Conservation (phyloP, 1,139 yeast species). For the Saccharomyces pastorianus region DNA sequence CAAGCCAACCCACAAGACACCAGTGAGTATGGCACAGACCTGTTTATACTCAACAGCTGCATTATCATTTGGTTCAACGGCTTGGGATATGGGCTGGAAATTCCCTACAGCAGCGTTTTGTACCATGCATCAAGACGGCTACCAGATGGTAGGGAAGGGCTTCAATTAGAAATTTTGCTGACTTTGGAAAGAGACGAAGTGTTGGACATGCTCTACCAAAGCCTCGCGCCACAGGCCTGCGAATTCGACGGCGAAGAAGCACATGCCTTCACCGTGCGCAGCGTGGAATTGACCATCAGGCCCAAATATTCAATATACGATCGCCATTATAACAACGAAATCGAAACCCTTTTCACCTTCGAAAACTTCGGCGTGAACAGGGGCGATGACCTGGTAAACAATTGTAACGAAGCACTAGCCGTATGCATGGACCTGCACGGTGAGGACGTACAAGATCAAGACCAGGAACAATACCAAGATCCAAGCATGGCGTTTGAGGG, state of each 20-base stretch:
- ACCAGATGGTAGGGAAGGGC: constrained; percentile 19
- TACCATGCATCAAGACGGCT: constrained; percentile 30
- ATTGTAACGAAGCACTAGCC: constrained; percentile 27
- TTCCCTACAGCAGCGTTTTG: constrained; percentile 30
- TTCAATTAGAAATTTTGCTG: constrained; percentile 21
- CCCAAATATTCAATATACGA: constrained; percentile 34
- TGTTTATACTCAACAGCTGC: constrained; percentile 33
- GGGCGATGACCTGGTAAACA: constrained; percentile 33
- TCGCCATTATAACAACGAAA: constrained; percentile 30
- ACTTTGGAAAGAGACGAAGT: constrained; percentile 26
- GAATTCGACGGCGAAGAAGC: not conserved
- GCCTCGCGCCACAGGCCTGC: not conserved
- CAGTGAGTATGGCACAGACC: constrained; percentile 22
- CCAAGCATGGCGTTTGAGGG: constrained; percentile 9
- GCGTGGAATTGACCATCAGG: constrained; percentile 29
- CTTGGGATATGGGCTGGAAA: constrained; percentile 31
- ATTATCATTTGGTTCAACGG: constrained; percentile 34
- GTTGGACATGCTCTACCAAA: constrained; percentile 17
- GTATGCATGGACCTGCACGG: constrained; percentile 25
- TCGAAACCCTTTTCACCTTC: constrained; percentile 34
- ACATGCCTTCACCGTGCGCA: constrained; percentile 12
- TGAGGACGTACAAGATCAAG: constrained; percentile 9
- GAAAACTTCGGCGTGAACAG: constrained; percentile 34
- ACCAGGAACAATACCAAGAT: constrained; percentile 7
- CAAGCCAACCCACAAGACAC: not conserved